phyloP scores from a whole-genome alignment of 1,139 yeast species.

The Hansenula sp. region DNA sequence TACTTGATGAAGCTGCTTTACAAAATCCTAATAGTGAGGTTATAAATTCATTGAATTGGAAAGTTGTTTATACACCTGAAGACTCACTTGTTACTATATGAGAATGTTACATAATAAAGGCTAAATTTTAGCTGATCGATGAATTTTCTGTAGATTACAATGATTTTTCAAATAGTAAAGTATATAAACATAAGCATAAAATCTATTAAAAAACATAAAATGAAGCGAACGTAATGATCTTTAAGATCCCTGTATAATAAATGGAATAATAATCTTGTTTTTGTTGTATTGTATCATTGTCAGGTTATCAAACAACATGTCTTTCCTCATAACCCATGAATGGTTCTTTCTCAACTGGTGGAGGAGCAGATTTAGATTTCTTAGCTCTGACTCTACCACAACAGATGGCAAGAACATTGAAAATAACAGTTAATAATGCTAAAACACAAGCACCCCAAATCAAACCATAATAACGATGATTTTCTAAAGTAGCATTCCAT shows the following conservation, averaged over 20 bases:
- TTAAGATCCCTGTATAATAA: neutral
- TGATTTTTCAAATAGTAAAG: neutral
- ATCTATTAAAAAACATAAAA: neutral
- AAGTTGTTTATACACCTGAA: constrained; percentile 60
- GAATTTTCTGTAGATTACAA: neutral
- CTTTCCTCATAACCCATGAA: constrained; percentile 19
- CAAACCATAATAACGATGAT: constrained; percentile 31
- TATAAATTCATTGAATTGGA: constrained; percentile 55
- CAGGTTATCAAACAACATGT: constrained; percentile 12
- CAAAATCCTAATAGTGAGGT: constrained; percentile 39
- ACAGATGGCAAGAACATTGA: constrained; percentile 39
- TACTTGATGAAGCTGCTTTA: constrained; percentile 54
- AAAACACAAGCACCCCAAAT: constrained; percentile 44
- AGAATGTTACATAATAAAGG: too few relatives aligned
- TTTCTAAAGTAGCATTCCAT: constrained; percentile 33
- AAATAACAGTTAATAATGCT: constrained; percentile 31
- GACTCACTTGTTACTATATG: constrained; percentile 35
- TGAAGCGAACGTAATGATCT: neutral
- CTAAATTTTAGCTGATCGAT: too few relatives aligned
- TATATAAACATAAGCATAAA: constrained; percentile 2
- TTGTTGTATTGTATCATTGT: neutral
- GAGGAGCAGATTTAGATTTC: constrained; percentile 7
- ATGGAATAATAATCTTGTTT: neutral
- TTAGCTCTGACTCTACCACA: constrained; percentile 30
- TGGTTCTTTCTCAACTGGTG: constrained; percentile 22